A percentile compares a stretch with the other conserved stretches of the same genome.
Conservation (phyloP, 2,329 filamentous ascomycete species). For the Nannizziopsis barbatae region DNA sequence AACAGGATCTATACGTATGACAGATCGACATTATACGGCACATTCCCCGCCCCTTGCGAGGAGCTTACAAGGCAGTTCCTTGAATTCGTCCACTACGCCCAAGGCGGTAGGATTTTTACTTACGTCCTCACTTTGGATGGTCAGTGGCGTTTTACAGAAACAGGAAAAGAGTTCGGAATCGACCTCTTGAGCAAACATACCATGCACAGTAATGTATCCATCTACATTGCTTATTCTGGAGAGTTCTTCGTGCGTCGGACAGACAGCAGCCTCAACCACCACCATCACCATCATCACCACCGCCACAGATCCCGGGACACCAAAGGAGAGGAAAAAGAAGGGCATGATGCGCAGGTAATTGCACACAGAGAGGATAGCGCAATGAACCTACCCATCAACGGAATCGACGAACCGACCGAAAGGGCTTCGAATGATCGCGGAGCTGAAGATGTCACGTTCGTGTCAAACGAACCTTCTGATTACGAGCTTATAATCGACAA, state of each 20-base stretch:
- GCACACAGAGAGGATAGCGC: constrained; percentile 4
- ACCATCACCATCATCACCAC: constrained; percentile 24
- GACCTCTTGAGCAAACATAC: constrained; percentile 90
- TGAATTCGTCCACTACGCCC: constrained; percentile 73
- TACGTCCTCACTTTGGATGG: constrained; percentile 85
- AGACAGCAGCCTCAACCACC: constrained; percentile 24
- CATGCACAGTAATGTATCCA: constrained; percentile 87
- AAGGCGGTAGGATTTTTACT: constrained; percentile 78
- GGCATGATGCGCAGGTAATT: no score
- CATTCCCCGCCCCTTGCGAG: constrained; percentile 53
- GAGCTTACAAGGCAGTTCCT: constrained; percentile 71
- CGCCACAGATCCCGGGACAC: constrained; percentile 21
- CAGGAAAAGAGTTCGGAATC: constrained; percentile 88
- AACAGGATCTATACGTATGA: constrained; percentile 81
- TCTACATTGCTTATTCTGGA: constrained; percentile 82
- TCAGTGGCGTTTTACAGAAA: constrained; percentile 83
- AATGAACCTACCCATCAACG: constrained; percentile 32
- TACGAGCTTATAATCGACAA: constrained; percentile 94
- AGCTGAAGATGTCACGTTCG: constrained; percentile 34
- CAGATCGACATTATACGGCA: constrained; percentile 59
- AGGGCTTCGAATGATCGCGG: constrained; percentile 23
- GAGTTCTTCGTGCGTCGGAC: constrained; percentile 77
- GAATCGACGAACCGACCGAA: constrained; percentile 25
- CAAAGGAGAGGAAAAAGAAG: no score
- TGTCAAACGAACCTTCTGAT: constrained; percentile 44